Base-by-base conservation (phyloP, 2,329 filamentous ascomycete genomes). In the Aspergillus candidus region DNA sequence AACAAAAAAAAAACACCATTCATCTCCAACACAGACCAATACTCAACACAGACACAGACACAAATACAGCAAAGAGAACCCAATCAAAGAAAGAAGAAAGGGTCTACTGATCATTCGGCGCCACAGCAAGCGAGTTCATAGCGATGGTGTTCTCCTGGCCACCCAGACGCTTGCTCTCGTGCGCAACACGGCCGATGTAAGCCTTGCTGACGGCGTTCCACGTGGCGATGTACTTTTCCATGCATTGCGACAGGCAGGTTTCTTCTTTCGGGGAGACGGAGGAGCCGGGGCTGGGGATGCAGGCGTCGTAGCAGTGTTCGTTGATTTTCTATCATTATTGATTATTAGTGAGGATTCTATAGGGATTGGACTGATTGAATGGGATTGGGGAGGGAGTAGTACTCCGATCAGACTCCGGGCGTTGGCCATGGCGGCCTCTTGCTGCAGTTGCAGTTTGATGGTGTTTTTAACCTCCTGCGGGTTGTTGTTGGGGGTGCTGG, bases 181-280 rank as follows among this genome's bases (percentile, higher is more conserved):
- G 67, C 55, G 79, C 50, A 33, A 70, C 51, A 12, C 67, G 75
- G 50, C 68, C 67, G 59, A 88, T 78, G 65, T 88, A 88, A 33
- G 82, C 75, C 38, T 74, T 67, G 71, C 82, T 85, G 59, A 87
- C 82, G 51, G 77, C 72, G 70, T 89, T 89, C 86, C 86, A 91
- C 10, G 84, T 78, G 29, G 76, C 71, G 75, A 90, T 87, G 74
- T 90, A 91, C 69, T 90, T 90, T 59, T 90, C 85, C 80, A 89
- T 86, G 73, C 86, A 91, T 48, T 77, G 74, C 14, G 78, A 86
- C 60, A 86, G 76, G 72, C 86, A 91, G 15, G 77, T 74, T 61
- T 80, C 74, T 66, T 91, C 86, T 67, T 76, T 68, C 67, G 75
- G 78, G 39, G 82, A 83, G 44, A 90, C 70, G 42, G 79, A 80